Evolutionary conservation across 1,284 basidiomycete genomes (phyloP).

Genomic region (Fomes fomentarius): DNA sequence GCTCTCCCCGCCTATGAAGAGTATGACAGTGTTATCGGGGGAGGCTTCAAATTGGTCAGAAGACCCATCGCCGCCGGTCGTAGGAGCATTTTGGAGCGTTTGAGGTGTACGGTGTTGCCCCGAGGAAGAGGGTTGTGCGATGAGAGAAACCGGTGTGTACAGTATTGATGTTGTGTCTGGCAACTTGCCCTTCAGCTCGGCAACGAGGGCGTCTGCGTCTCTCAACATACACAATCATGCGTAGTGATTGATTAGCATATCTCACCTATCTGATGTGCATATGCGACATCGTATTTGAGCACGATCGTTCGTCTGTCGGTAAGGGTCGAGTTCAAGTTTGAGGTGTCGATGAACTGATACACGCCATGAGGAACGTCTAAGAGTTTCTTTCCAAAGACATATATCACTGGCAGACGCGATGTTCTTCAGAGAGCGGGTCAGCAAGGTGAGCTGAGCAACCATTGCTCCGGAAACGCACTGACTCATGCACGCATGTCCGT

Average conservation of each 20-base stretch:
- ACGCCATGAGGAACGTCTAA: slow-evolving; percentile 58
- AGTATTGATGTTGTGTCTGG: slow-evolving; percentile 21
- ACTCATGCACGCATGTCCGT: slow-evolving; percentile 96
- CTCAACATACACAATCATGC: background rate
- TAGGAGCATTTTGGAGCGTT: background rate
- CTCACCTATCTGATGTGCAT: slow-evolving; percentile 70
- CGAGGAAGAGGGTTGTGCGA: slow-evolving; percentile 11
- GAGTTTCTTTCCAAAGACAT: slow-evolving; percentile 76
- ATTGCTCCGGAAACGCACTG: slow-evolving; percentile 51
- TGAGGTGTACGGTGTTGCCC: background rate
- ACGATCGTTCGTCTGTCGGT: slow-evolving; percentile 38
- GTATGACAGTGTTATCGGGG: slow-evolving; percentile 44
- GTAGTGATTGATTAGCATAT: too few relatives aligned
- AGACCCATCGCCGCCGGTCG: too few relatives aligned
- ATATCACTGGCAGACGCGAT: slow-evolving; percentile 82
- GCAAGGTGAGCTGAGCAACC: background rate
- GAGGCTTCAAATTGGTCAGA: background rate
- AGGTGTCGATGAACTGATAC: slow-evolving; percentile 41
- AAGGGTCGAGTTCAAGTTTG: slow-evolving; percentile 17
- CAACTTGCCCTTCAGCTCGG: slow-evolving; percentile 13
- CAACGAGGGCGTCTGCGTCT: slow-evolving; percentile 40
- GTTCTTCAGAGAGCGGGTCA: slow-evolving; percentile 47
- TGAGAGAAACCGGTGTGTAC: slow-evolving; percentile 25
- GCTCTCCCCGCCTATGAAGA: slow-evolving; percentile 88
- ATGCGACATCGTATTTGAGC: slow-evolving; percentile 82